Conservation (phyloP, 768 basidiomycete species). For the Lyophyllum shimeji region DNA sequence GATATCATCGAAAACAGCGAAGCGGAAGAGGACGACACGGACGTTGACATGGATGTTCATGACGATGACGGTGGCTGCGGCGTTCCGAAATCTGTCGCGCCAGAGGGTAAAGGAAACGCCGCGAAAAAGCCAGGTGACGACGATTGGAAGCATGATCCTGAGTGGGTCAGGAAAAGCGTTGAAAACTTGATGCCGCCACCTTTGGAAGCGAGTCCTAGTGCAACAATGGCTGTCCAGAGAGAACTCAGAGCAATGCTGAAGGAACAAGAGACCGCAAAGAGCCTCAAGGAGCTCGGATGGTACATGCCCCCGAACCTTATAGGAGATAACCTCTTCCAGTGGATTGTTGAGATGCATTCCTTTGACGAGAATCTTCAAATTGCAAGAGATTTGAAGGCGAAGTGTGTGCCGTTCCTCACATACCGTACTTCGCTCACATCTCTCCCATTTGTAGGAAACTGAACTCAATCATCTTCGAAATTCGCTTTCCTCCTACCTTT, state of each 20-base stretch:
- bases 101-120: slow-evolving; percentile 19
- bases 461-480: slow-evolving; percentile 70
- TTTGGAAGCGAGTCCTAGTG: slow-evolving; percentile 48
- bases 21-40: slow-evolving; percentile 47
- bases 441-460: slow-evolving; percentile 39
- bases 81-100: slow-evolving; percentile 11
- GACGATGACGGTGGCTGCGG: slow-evolving; percentile 31
- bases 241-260: slow-evolving; percentile 63
- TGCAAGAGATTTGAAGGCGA: slow-evolving; percentile 54
- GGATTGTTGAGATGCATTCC: slow-evolving; percentile 74
- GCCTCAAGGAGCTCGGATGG: slow-evolving; percentile 64
- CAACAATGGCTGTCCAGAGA: slow-evolving; percentile 56
- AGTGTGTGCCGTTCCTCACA: slow-evolving; percentile 29
- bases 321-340: slow-evolving; percentile 68
- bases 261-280: slow-evolving; percentile 48
- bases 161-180: slow-evolving; percentile 45
- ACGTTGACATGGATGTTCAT: slow-evolving; percentile 31
- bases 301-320: slow-evolving; percentile 67
- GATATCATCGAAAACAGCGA: slow-evolving; percentile 27
- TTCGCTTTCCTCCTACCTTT: slow-evolving; percentile 64
- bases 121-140: slow-evolving; percentile 30
- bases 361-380: slow-evolving; percentile 62
- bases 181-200: slow-evolving; percentile 61
- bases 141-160: slow-evolving; percentile 56
- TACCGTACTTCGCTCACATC: background rate